Base-by-base conservation (phyloP, 192 early-diverging fungal species). In the Kappamyces sp. region DNA sequence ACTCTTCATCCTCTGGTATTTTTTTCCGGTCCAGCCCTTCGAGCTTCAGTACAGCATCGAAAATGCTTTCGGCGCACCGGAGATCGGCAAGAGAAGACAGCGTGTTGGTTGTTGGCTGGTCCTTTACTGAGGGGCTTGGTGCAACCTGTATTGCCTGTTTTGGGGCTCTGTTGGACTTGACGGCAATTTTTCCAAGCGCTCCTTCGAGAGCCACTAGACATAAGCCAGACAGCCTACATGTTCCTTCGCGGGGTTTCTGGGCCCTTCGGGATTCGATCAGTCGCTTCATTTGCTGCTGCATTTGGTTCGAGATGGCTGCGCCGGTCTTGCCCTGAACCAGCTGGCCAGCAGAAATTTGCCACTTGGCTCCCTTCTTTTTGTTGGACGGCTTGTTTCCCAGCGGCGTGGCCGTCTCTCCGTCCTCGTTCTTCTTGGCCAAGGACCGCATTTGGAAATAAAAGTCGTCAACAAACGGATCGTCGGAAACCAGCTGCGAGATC, bases 271-370 rank as follows among this genome's bases (percentile, higher is more conserved):
- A 86, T 62, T 92, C 93, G 60, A 99, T 94, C 61, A 99, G 87
- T 33, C 92, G 87, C 74, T 96, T 89, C 53, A 99, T 90, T 58
- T 99, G 94, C 68, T 92, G 87, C 59, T 97, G 91, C 90, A 98
- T 91, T 31, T 73, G 71, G 48, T 62, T 68, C 35, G 73, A 67
- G 23, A 73, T 51, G 13, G 59, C 51, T 4, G 61, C 32, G 5
- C 48, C 44, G 41, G 15, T 37, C 38, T 47, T 64, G 33, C 49
- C 62, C 35, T 15, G 32, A 43, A 57, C 38, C 8, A 57, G 3
- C 33, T 57, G 55, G 13, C 36, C 36, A 35, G 38, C 57, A 33
- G 10, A 62, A 54, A 4, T 52, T 41, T 13, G 49, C 23, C 36
- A 44, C 49, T 39, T 47, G 10, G 9, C 37, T 59, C 42, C 35